phyloP scores from a whole-genome alignment of 192 early-diverging fungal species.

The Borealophlyctis nickersoniae region DNA sequence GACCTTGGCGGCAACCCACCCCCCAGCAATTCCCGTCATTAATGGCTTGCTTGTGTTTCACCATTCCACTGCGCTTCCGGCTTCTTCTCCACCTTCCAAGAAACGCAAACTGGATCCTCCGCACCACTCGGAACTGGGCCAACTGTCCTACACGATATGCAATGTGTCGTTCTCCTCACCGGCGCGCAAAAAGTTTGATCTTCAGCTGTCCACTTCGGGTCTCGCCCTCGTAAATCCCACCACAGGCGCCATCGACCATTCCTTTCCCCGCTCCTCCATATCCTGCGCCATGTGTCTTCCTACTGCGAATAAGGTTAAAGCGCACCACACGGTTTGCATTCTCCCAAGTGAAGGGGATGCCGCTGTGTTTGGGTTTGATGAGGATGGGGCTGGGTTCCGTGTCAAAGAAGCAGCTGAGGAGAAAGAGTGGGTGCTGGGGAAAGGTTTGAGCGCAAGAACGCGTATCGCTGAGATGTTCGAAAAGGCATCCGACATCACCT shows the following conservation, averaged over 20 bases:
- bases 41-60: too few relatives aligned
- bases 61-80: too few relatives aligned
- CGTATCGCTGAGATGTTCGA: background rate
- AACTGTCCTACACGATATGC: constrained; percentile 3
- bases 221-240: background rate
- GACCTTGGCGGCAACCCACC: too few relatives aligned
- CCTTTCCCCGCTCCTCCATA: background rate
- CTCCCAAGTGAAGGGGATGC: constrained; percentile 6
- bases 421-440: constrained; percentile 10
- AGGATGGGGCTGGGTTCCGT: constrained; percentile 1
- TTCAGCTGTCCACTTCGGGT: background rate
- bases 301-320: constrained; percentile 10
- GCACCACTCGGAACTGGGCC: background rate
- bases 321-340: constrained; percentile 15
- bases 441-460: background rate
- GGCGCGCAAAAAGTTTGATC: constrained; percentile 9
- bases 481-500: background rate
- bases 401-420: constrained; percentile 3
- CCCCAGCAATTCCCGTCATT: too few relatives aligned
- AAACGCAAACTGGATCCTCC: constrained; percentile 10
- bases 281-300: constrained; percentile 8
- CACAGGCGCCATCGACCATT: background rate
- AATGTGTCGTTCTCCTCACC: constrained; percentile 10
- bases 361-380: constrained; percentile 18
- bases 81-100: constrained; percentile 3